phyloP scores from a whole-genome alignment of 2,329 filamentous ascomycete genomes.

The Parasarocladium wereldwijsianum region DNA sequence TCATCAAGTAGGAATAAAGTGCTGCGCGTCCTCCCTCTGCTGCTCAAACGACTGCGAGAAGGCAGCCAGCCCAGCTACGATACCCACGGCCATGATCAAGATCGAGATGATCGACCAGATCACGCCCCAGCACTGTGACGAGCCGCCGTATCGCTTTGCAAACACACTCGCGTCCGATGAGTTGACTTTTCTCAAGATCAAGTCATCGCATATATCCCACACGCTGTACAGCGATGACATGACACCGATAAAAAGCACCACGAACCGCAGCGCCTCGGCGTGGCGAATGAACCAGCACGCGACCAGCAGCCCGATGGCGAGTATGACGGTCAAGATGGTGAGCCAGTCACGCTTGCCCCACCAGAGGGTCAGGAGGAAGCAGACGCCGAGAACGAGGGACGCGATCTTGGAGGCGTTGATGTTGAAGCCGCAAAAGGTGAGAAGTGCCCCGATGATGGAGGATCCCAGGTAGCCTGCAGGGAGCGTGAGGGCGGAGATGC shows the following conservation, averaged over 20 bases:
- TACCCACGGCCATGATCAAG: slow-evolving; percentile 55
- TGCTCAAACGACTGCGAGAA: slow-evolving; percentile 57
- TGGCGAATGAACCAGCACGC: slow-evolving; percentile 71
- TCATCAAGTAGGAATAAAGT: slow-evolving; percentile 40
- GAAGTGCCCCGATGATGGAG: slow-evolving; percentile 59
- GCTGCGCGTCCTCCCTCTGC: slow-evolving; percentile 53
- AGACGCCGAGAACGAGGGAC: slow-evolving; percentile 56
- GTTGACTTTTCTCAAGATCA: slow-evolving; percentile 70
- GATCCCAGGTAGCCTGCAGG: slow-evolving; percentile 69
- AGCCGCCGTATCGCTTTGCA: slow-evolving; percentile 62
- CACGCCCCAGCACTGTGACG: slow-evolving; percentile 67
- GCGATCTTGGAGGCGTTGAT: slow-evolving; percentile 72
- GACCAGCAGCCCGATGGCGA: slow-evolving; percentile 55
- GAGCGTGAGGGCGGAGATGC: slow-evolving; percentile 53
- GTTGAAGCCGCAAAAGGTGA: slow-evolving; percentile 70
- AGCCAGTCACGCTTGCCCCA: slow-evolving; percentile 70
- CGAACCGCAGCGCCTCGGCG: slow-evolving; percentile 57
- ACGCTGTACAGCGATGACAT: slow-evolving; percentile 71
- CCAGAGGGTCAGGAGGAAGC: slow-evolving; percentile 68
- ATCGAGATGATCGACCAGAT: slow-evolving; percentile 64
- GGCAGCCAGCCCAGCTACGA: slow-evolving; percentile 62
- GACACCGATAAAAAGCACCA: slow-evolving; percentile 68
- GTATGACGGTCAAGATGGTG: slow-evolving; percentile 54
- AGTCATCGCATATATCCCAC: slow-evolving; percentile 75
- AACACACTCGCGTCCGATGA: slow-evolving; percentile 68